Percentiles rank a stretch among this genome's conserved stretches.
These are phyloP conservation scores for Adansonia madagascariensis DNA, from an alignment of 441 rosid genomes.

Conservation along the genomic window DNA sequence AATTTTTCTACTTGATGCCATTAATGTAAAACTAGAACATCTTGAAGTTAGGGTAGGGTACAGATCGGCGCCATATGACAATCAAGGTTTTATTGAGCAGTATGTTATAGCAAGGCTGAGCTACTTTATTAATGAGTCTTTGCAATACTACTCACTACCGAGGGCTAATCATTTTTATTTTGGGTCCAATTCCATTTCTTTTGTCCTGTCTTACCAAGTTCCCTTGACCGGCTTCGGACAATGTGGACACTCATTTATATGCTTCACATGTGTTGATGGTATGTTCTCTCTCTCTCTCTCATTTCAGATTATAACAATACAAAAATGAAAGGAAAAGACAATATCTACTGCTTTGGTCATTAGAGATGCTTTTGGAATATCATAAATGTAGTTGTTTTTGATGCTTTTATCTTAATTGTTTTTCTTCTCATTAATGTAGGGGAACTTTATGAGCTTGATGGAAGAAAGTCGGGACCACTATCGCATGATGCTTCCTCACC, in stretches of 20 bases:
- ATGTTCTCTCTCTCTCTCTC: slow-evolving; percentile 21
- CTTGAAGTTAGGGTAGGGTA: background rate
- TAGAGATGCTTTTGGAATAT: slow-evolving; percentile 14
- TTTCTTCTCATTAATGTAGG: slow-evolving; percentile 41
- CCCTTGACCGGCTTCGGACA: slow-evolving; percentile 63
- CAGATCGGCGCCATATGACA: background rate
- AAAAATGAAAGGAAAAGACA: background rate
- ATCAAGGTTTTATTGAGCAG: background rate
- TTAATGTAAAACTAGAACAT: background rate
- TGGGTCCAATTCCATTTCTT: background rate
- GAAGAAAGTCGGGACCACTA: slow-evolving; percentile 80
- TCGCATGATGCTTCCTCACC: slow-evolving; percentile 73
- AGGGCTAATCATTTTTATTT: background rate
- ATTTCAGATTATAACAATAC: background rate
- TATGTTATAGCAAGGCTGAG: background rate
- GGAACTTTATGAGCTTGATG: slow-evolving; percentile 88
- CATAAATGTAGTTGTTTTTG: slow-evolving; percentile 8
- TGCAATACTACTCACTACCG: background rate
- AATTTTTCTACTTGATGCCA: background rate
- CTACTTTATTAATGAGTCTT: background rate
- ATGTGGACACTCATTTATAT: slow-evolving; percentile 72
- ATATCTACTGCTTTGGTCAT: background rate
- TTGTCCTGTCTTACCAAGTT: slow-evolving; percentile 1
- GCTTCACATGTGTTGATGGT: slow-evolving; percentile 87
- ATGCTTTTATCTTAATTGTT: background rate